phyloP scores from a whole-genome alignment of 192 early-diverging fungal species.

The Geranomyces variabilis region DNA sequence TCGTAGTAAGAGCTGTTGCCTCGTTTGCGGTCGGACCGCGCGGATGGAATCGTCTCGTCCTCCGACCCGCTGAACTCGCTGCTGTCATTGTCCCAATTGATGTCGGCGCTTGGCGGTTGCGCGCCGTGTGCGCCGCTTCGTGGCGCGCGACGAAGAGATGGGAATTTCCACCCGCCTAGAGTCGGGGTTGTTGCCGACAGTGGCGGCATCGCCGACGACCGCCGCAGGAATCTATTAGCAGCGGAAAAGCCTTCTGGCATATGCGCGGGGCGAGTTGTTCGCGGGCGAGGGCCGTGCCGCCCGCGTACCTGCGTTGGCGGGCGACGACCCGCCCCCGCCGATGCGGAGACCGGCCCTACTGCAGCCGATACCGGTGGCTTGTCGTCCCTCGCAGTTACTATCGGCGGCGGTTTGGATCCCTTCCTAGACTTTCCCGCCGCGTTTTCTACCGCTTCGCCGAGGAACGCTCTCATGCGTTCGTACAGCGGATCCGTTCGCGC shows the following conservation, averaged over 20 bases:
- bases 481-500: slow-evolving; percentile 10
- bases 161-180: slow-evolving; percentile 27
- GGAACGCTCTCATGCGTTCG: slow-evolving; percentile 2
- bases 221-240: background rate
- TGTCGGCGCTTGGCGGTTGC: background rate
- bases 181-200: slow-evolving; percentile 13
- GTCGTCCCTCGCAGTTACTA: background rate
- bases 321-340: background rate
- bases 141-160: background rate
- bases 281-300: background rate
- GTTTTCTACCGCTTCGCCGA: background rate
- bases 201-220: background rate
- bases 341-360: background rate
- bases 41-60: background rate
- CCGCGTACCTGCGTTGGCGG: background rate
- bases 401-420: slow-evolving; percentile 11
- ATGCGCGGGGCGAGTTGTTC: background rate
- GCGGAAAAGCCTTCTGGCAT: background rate
- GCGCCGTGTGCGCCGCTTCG: background rate
- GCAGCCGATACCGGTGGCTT: background rate
- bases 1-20: background rate
- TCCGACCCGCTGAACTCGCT: slow-evolving; percentile 29
- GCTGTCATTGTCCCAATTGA: slow-evolving; percentile 2
- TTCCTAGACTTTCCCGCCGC: background rate
- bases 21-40: too few species aligned